These are phyloP conservation scores for Tritrichomonas musculus DNA, from an alignment of 208 protist species.

Conservation along the genomic window DNA sequence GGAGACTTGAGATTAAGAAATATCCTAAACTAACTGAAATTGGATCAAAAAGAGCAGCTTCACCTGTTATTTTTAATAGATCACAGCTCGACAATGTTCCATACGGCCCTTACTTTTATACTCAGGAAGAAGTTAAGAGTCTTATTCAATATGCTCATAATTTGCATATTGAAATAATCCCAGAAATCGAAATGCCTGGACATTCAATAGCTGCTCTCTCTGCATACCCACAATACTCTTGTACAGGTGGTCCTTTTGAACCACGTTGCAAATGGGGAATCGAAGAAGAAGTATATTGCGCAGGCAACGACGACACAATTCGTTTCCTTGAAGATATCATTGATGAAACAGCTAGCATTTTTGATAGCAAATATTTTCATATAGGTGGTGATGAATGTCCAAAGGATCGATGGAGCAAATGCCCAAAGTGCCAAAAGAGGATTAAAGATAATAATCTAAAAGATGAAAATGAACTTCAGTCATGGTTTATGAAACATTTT, in stretches of 20 bases:
- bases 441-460: not conserved
- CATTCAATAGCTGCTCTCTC: not conserved
- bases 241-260: not conserved
- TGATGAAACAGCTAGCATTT: not conserved
- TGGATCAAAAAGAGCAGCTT: not conserved
- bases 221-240: not conserved
- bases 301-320: not conserved
- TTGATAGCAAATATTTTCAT: not conserved
- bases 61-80: not conserved
- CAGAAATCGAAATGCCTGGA: slow-evolving; percentile 36
- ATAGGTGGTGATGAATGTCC: slow-evolving; percentile 10
- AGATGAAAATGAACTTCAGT: not conserved
- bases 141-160: slow-evolving; percentile 22
- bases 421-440: not conserved
- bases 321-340: not conserved
- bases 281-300: not conserved
- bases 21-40: not conserved
- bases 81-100: not conserved
- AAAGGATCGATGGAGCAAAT: not conserved
- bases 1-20: not conserved
- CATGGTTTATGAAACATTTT: not conserved
- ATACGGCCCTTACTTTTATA: not conserved
- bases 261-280: not conserved
- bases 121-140: slow-evolving; percentile 1
- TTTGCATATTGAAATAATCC: slow-evolving; percentile 3